Conservation (phyloP, 2,329 filamentous ascomycete genomes). For the Hypocreales sp. region DNA sequence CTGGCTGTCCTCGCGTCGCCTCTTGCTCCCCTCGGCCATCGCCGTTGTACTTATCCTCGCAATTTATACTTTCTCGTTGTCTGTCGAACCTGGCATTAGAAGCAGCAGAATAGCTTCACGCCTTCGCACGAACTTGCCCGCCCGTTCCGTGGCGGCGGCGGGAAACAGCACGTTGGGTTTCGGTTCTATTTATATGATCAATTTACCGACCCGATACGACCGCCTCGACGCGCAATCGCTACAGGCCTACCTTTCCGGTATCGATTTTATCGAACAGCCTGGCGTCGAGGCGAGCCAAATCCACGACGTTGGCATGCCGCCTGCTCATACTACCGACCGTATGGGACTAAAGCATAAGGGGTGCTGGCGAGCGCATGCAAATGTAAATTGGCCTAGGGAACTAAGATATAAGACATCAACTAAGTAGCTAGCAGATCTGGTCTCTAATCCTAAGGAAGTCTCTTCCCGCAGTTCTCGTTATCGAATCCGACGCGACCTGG, state of each 20-base stretch:
- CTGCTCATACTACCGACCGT: slow-evolving; percentile 5
- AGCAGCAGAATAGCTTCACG: no score
- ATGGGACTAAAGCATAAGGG: slow-evolving; percentile 9
- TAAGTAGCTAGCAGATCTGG: slow-evolving; percentile 9
- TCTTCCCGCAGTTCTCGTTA: slow-evolving; percentile 8
- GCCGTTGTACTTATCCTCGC: no score
- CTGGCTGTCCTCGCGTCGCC: no score
- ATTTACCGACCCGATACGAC: slow-evolving; percentile 10
- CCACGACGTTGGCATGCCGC: slow-evolving; percentile 10
- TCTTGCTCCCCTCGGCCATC: no score
- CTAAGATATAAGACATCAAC: background rate
- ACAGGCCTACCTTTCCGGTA: slow-evolving; percentile 11
- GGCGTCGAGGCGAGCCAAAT: slow-evolving; percentile 9
- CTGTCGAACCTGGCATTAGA: no score
- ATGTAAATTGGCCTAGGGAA: slow-evolving; percentile 7
- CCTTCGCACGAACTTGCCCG: no score
- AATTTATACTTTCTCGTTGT: no score
- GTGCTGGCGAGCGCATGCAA: slow-evolving; percentile 13
- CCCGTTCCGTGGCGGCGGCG: background rate
- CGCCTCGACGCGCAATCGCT: slow-evolving; percentile 11
- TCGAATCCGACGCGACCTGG: slow-evolving; percentile 15
- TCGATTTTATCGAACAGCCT: slow-evolving; percentile 8
- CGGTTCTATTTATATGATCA: slow-evolving; percentile 4
- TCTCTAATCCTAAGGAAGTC: slow-evolving; percentile 8
- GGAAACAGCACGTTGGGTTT: background rate